Evolutionary conservation across 345 rosid genomes (phyloP), one percentile per base, ranked within the genome.

Genomic region (Hibiscus mutabilis): DNA sequence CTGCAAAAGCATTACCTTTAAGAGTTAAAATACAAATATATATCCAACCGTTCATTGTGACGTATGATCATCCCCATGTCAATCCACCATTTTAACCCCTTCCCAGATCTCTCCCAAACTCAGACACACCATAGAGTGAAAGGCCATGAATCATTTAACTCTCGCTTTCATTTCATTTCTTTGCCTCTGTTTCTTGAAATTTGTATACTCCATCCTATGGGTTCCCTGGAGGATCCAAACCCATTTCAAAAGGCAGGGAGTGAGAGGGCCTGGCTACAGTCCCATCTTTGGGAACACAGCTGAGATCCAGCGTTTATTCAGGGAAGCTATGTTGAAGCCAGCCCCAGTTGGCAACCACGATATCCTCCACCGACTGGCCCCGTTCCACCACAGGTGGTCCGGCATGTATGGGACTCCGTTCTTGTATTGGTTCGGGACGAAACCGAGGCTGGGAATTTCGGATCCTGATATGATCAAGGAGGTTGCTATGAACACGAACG

Each of bases 341-440:
- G 71, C 77, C 12, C 49, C 84, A 0, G 57, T 68, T 13, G 76
- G 73, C 58, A 90, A 79, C 55, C 81, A 86, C 66, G 79, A 81
- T 25, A 73, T 80, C 69, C 78, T 86, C 21, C 86, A 67, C 61
- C 80, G 89, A 9, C 85, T 71, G 68, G 75, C 76, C 35, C 93
- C 96, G 12, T 88, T 80, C 75, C 86, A 86, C 85, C 53, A 82
- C 70, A 49, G 12, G 6, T 93, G 98, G 93, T 84, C 91, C 5
- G 68, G 51, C 59, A 51, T 1, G 70, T 84, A 87, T 5, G 96
- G 96, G 61, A 83, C 78, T 70, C 84, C 82, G n/a, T 91, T 85
- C 66, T 74, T 93, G 24, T 91, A 79, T 77, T 89, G 97, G 96
- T 91, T 91, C 60, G 98, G 98, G 60, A 73, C 81, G 33, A 78